Conservation (phyloP, 345 rosid species). For the Brassica cretica region DNA sequence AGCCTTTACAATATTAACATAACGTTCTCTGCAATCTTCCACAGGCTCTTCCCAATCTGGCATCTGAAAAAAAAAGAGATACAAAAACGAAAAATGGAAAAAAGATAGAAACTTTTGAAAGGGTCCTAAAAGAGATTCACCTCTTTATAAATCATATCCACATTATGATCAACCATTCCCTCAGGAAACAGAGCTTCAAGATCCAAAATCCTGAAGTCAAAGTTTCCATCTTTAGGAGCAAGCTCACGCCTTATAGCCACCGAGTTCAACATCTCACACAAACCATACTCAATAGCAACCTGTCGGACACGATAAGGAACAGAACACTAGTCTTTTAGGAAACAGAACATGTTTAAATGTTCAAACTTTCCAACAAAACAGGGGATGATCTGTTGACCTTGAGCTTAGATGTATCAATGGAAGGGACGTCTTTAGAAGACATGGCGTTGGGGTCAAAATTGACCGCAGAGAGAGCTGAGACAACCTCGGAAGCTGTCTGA, state of each 20-base stretch:
- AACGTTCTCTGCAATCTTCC: constrained; percentile 52
- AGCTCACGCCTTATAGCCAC: constrained; percentile 53
- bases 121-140: constrained; percentile 28
- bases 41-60: constrained; percentile 75
- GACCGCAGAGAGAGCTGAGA: constrained; percentile 54
- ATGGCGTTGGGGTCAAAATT: constrained; percentile 36
- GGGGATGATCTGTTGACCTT: constrained; percentile 50
- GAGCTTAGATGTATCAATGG: constrained; percentile 56
- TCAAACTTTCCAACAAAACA: neutral
- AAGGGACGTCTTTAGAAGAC: constrained; percentile 40
- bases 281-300: constrained; percentile 76
- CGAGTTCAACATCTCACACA: constrained; percentile 71
- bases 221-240: constrained; percentile 66
- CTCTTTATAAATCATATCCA: constrained; percentile 53
- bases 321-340: neutral
- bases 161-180: constrained; percentile 63
- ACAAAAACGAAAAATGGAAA: neutral
- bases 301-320: constrained; percentile 16
- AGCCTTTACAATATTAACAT: constrained; percentile 51
- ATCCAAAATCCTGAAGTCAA: constrained; percentile 53
- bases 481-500: constrained; percentile 70
- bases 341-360: neutral
- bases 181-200: constrained; percentile 61
- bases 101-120: neutral
- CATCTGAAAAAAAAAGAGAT: constrained; percentile 45